These are phyloP conservation scores for Colletotrichum tropicicola DNA, from an alignment of 2,329 filamentous ascomycete species.

Conservation along the genomic window DNA sequence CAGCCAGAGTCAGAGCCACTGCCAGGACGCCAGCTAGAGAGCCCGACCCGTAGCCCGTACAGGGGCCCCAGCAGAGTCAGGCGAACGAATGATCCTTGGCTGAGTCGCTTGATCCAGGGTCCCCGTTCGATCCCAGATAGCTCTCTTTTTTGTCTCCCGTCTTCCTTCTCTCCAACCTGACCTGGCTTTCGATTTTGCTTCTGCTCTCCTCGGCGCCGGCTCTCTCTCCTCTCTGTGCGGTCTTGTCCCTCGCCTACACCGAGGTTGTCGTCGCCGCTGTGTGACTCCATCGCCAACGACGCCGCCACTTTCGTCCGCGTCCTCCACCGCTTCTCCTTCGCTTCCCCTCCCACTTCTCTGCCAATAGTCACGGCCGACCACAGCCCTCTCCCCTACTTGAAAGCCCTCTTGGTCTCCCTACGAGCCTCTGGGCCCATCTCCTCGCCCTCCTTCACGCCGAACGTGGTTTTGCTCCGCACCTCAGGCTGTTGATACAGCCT, in stretches of 20 bases:
- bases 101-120: constrained; percentile 12
- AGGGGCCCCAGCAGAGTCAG: constrained; percentile 21
- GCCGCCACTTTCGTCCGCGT: not conserved
- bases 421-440: not conserved
- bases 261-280: not conserved
- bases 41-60: constrained; percentile 20
- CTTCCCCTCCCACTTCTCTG: not conserved
- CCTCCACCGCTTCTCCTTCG: not conserved
- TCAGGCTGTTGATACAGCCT: constrained; percentile 11
- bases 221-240: not conserved
- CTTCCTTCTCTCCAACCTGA: constrained; percentile 7
- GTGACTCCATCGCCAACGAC: not conserved
- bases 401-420: not conserved
- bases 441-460: not conserved
- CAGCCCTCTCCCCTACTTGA: not conserved
- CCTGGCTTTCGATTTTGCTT: not conserved
- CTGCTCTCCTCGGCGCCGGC: not conserved
- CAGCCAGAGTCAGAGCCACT: not conserved
- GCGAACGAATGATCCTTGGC: constrained; percentile 8
- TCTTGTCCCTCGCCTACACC: not conserved
- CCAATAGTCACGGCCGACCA: too few relatives aligned
- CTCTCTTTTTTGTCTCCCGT: not conserved
- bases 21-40: not conserved
- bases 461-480: not conserved
- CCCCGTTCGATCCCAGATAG: constrained; percentile 10